Base-by-base conservation (phyloP, 31 red algal genomes). In the Odonthalia washingtoniensis region DNA sequence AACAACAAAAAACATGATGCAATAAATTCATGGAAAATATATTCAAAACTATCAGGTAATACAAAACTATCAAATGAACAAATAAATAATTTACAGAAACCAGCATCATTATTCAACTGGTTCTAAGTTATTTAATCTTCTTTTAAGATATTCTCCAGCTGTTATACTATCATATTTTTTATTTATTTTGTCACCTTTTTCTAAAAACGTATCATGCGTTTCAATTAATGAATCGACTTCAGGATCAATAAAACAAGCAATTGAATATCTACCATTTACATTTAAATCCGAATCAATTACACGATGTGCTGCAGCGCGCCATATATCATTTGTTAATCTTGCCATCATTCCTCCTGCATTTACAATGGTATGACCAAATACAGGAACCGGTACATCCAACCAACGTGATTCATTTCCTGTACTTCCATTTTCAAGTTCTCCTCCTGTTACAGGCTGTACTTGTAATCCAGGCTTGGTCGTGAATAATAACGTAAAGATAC, bases 401-500 rank as follows among this genome's bases (percentile, higher is more conserved):
- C 73, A 78, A 14, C 49, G 12, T 24, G 63, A 31, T 2, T 61
- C 74, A 77, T 41, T 0, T 9, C 65, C 72, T 28, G 17, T 14
- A 53, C 70, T n/a, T 3, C n/a, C 37, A 41, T 60, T 39, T 24
- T 63, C 63, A 26, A 64, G 21, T 18, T 87, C 72, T 16, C 72
- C 72, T 44, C 78, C 77, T 31, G 39, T 42, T 36, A 85, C 67
- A 3, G 65, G 40, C 14, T 65, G 46, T 46, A 82, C 68, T 38
- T 90, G 87, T 39, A 90, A 40, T 2, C 87, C 87, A 31, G 61
- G 28, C 2, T 5, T 49, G 65, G 81, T 70, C 28, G 37, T 65
- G 45, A 90, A 74, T 45, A 90, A 69, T 31, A 90, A 42, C 64
- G 87, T 68, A 57, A 90, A 90, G 17, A 90, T 18, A 4, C 87